phyloP scores from a whole-genome alignment of 768 basidiomycete genomes.

The Mycena indigotica region DNA sequence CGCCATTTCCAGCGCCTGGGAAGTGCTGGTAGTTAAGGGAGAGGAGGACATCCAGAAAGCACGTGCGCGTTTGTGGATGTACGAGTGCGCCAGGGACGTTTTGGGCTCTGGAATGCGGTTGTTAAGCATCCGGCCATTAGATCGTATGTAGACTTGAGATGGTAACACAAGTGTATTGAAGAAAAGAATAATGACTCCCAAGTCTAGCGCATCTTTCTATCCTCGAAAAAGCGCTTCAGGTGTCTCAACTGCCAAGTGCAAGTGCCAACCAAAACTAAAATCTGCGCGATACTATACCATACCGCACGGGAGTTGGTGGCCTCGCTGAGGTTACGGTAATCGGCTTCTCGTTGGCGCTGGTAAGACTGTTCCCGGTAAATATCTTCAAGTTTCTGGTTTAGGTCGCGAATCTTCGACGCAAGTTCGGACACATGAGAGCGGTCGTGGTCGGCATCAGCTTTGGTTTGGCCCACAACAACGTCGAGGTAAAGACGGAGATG shows the following conservation, averaged over 20 bases:
- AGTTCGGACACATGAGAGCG: constrained; percentile 82
- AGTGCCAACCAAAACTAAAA: constrained; percentile 78
- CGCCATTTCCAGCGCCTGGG: constrained; percentile 91
- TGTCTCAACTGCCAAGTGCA: constrained; percentile 94
- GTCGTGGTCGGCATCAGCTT: constrained; percentile 85
- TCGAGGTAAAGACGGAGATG: constrained; percentile 96
- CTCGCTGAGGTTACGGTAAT: constrained; percentile 89
- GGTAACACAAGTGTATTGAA: too few species aligned
- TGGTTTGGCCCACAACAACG: constrained; percentile 86
- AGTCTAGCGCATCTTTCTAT: constrained; percentile 71
- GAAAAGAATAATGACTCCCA: constrained; percentile 10
- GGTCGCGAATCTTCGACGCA: constrained; percentile 81
- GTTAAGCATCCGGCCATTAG: constrained; percentile 85
- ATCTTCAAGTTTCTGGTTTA: constrained; percentile 92
- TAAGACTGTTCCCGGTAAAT: constrained; percentile 96
- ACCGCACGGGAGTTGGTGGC: constrained; percentile 88
- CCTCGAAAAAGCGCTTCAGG: constrained; percentile 90
- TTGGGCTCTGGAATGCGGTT: constrained; percentile 83
- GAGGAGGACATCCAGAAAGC: constrained; percentile 78
- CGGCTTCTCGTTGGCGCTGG: constrained; percentile 92
- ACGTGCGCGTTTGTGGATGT: constrained; percentile 84
- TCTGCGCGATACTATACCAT: constrained; percentile 92
- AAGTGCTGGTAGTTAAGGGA: constrained; percentile 82
- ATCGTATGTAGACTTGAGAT: constrained; percentile 81
- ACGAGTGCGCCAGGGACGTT: constrained; percentile 88